These are phyloP conservation scores for Brassica balearica DNA, from an alignment of 441 rosid species.

Conservation along the genomic window DNA sequence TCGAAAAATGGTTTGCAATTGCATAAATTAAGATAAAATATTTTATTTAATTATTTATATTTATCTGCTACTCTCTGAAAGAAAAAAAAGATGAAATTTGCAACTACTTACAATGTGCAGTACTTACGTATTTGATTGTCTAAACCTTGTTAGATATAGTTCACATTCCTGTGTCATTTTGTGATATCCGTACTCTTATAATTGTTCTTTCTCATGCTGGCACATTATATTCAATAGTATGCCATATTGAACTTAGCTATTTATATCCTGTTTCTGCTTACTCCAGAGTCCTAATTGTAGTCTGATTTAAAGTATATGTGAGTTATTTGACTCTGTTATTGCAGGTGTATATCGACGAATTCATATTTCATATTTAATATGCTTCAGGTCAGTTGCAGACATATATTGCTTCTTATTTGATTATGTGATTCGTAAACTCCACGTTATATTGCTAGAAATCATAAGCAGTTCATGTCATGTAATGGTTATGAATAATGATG, in stretches of 20 bases:
- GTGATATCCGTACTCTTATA: not conserved
- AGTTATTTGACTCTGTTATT: conserved; percentile 37
- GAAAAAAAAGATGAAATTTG: not conserved
- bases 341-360: conserved; percentile 89
- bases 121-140: conserved; percentile 1
- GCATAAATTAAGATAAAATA: too few species aligned
- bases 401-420: too few species aligned
- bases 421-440: conserved; percentile 4
- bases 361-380: conserved; percentile 83
- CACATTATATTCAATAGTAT: not conserved
- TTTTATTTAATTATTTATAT: too few species aligned
- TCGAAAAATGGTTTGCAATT: not conserved
- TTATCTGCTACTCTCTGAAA: conserved; percentile 2
- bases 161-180: too few species aligned
- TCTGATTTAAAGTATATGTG: too few species aligned
- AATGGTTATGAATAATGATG: conserved; percentile 6
- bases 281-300: too few species aligned
- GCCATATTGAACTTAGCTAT: not conserved
- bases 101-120: not conserved
- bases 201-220: conserved; percentile 23
- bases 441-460: not conserved
- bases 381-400: conserved; percentile 87
- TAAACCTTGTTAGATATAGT: not conserved
- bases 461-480: conserved; percentile 10
- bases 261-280: not conserved